phyloP scores from a whole-genome alignment of 2,329 filamentous ascomycete genomes.

The Colletotrichum sp. region DNA sequence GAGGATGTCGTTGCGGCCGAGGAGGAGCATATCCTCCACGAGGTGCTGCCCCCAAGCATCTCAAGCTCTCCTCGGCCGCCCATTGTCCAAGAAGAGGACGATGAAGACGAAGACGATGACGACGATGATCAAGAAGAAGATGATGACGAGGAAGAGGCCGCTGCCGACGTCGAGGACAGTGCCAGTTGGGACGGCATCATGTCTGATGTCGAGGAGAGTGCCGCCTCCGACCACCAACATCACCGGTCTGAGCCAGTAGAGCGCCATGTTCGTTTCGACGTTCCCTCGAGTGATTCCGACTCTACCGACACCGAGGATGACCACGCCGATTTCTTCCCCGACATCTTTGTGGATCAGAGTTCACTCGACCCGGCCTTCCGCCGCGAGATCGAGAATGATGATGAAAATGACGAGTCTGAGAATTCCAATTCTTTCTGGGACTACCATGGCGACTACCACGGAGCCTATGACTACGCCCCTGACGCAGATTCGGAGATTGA shows the following conservation, averaged over 20 bases:
- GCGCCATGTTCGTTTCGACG: conserved; percentile 77
- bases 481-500: conserved; percentile 47
- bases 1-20: conserved; percentile 79
- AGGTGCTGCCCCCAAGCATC: conserved; percentile 36
- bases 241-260: conserved; percentile 36
- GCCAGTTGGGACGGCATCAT: conserved; percentile 62
- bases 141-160: conserved; percentile 41
- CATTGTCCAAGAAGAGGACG: conserved; percentile 29
- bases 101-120: conserved; percentile 42
- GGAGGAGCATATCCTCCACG: conserved; percentile 70
- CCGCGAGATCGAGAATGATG: conserved; percentile 73
- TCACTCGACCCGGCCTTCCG: conserved; percentile 75
- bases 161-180: conserved; percentile 44
- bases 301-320: conserved; percentile 68
- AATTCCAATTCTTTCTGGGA: conserved; percentile 69
- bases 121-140: conserved; percentile 44
- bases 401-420: conserved; percentile 57
- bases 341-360: conserved; percentile 80
- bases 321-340: conserved; percentile 71
- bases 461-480: conserved; percentile 44
- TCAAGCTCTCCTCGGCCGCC: conserved; percentile 57
- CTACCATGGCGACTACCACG: conserved; percentile 55
- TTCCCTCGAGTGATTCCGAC: conserved; percentile 70
- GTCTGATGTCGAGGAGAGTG: conserved; percentile 49
- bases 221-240: conserved; percentile 45